Evolutionary conservation across 1,284 basidiomycete species (phyloP).

Genomic region (Naganishia sp.): DNA sequence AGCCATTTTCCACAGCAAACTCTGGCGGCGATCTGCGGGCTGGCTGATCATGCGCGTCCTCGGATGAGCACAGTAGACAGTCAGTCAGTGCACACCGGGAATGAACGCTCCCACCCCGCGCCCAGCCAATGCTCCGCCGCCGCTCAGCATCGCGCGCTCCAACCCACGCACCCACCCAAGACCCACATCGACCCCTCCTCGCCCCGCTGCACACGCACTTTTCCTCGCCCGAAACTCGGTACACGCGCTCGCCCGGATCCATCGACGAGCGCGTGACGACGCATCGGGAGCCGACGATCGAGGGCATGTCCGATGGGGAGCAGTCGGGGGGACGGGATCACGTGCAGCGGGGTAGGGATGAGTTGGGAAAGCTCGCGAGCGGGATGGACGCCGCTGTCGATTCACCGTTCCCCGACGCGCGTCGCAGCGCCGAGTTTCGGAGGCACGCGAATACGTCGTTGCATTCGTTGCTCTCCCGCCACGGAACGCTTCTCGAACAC

Average conservation of each 20-base stretch:
- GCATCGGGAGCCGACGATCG: background rate
- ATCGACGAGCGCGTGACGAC: conserved; percentile 4
- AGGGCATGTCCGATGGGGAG: background rate
- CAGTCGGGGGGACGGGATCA: background rate
- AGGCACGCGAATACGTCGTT: conserved; percentile 17
- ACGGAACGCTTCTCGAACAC: conserved; percentile 10
- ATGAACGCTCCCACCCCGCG: too few species aligned
- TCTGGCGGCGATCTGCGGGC: too few species aligned
- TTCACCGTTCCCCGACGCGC: background rate
- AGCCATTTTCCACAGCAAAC: too few species aligned
- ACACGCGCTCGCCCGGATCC: conserved; percentile 9
- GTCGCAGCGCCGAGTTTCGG: conserved; percentile 9
- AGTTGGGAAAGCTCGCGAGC: background rate
- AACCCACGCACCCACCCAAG: conserved; percentile 1
- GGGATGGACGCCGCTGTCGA: conserved; percentile 5
- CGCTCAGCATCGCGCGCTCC: conserved; percentile 1
- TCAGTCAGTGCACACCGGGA: too few species aligned
- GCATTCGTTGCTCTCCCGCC: conserved; percentile 14
- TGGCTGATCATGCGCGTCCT: too few species aligned
- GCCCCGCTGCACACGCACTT: conserved; percentile 17
- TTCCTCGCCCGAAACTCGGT: conserved; percentile 17
- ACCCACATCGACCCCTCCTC: conserved; percentile 9
- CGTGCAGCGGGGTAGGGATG: background rate
- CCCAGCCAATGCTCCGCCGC: background rate
- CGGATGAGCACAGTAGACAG: too few species aligned